Evolutionary conservation across 805 yeast species (phyloP), one percentile per base, ranked within the genome.

Genomic region (Candida quercuum): DNA sequence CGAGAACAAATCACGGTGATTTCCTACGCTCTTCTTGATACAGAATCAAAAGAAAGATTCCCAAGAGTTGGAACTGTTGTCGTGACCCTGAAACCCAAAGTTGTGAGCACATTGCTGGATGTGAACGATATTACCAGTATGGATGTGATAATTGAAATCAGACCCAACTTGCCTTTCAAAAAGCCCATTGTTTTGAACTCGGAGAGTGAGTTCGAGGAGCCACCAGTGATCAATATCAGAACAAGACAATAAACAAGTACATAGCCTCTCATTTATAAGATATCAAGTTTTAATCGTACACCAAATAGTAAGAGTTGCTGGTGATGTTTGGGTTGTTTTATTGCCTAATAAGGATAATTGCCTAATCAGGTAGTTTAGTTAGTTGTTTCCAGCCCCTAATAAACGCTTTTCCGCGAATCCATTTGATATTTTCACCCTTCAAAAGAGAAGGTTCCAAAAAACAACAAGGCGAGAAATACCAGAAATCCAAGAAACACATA

Each of bases 11-110:
- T 53, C 17, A 46, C 48, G 1, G 46, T 47, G 4, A 15, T 48
- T 19, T 42, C 54, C 1, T 49, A 38, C 24, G 53, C 50, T 0
- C 36, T 53, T 1, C 14, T 40, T 3, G 56, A 52, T 24, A 17
- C 28, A 14, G 48, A 37, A 19, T 14, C 37, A 2, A 37, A 32
- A 2, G 15, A 27, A 5, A 34, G 28, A 12, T 12, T 39, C 16
- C 38, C 32, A 12, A 37, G 49, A 20, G 7, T 50, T 1, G 56
- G 42, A 0, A 49, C 50, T 2, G 44, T 52, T 6, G 20, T 39
- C 0, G 32, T 50, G 13, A 35, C 52, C 0, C 22, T 53, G 6
- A 41, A 37, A 32, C 53, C 55, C 18, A 33, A 34, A 16, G 13
- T 18, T 1, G n/a, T 42, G 8, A 21, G 18, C 3, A 23, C 30